Base-by-base conservation (phyloP, 1,284 basidiomycete species). In the Vanrija sp. region DNA sequence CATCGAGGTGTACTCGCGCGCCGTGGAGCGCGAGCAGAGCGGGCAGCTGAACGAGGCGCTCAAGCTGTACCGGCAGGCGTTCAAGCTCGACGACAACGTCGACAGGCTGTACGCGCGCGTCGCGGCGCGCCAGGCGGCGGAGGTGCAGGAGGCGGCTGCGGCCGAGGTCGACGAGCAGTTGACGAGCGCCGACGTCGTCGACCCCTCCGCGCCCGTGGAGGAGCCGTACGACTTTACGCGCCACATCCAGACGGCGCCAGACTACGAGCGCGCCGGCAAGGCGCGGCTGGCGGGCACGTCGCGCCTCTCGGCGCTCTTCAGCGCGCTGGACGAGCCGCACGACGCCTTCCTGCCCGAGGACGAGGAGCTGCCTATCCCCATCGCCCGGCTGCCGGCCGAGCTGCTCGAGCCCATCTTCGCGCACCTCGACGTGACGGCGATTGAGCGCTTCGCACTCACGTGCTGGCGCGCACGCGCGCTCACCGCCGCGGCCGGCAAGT, bases 41-140 rank as follows among this genome's bases (percentile, higher is more conserved):
- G 85, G 89, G 42, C 79, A 86, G 58, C 79, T 90, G 42, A 86
- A 89, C 63, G 83, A 86, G 34, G 91, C 91, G 8, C 73, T 91
- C 7, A 70, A 74, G 23, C 76, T 91, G 3, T 94, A 94, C 67
- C 83, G 88, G 12, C 82, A 83, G 52, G 88, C 89, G 1, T 92
- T 92, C 73, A 83, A 85, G 55, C 76, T 87, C 68, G 83, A 91
- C 50, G 73, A 75, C 51, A 61, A 65, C 47, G 69, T 72, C 12
- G 73, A 75, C 57, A 49, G 61, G 38, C 52, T 64, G 18, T 75
- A 73, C 49, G 59, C 65, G 21, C 61, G 63, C 7, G 14, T 62
- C 60, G 34, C 14, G 25, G 55, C 43, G 39, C 51, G 21, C 21
- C 53, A 46, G 0, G 43, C 49, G 2, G 46, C 60, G 43, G 46